Conservation (phyloP, 441 rosid species). For the Erodium chrysanthum region DNA sequence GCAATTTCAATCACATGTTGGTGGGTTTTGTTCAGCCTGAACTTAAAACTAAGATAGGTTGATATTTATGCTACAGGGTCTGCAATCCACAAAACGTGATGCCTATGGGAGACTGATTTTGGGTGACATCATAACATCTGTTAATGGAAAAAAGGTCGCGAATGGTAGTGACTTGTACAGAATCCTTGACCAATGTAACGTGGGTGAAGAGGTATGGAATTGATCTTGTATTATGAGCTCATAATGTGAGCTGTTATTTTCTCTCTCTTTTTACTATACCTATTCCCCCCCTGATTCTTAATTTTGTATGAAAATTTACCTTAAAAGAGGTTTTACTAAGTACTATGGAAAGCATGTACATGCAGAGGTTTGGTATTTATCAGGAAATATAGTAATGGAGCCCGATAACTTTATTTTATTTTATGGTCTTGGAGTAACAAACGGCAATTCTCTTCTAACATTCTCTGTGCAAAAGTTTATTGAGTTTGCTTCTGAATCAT, state of each 20-base stretch:
- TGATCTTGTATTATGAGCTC: background rate
- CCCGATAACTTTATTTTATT: background rate
- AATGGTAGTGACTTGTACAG: slow-evolving; percentile 91
- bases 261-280: background rate
- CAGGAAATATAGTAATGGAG: background rate
- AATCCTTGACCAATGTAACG: slow-evolving; percentile 89
- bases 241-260: too few relatives aligned
- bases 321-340: background rate
- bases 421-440: background rate
- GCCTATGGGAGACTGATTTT: slow-evolving; percentile 74
- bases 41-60: slow-evolving; percentile 1
- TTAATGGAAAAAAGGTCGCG: slow-evolving; percentile 62
- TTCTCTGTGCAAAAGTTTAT: background rate
- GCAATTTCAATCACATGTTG: background rate
- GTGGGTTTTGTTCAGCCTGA: background rate
- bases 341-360: background rate
- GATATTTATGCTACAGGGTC: slow-evolving; percentile 43
- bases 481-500: background rate
- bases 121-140: slow-evolving; percentile 88
- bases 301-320: background rate
- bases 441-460: background rate
- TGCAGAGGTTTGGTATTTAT: background rate
- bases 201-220: slow-evolving; percentile 61
- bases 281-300: background rate
- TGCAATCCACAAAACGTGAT: slow-evolving; percentile 79